phyloP scores from a whole-genome alignment of 2,329 filamentous ascomycete species.

The Arthrobotrys sinensis region DNA sequence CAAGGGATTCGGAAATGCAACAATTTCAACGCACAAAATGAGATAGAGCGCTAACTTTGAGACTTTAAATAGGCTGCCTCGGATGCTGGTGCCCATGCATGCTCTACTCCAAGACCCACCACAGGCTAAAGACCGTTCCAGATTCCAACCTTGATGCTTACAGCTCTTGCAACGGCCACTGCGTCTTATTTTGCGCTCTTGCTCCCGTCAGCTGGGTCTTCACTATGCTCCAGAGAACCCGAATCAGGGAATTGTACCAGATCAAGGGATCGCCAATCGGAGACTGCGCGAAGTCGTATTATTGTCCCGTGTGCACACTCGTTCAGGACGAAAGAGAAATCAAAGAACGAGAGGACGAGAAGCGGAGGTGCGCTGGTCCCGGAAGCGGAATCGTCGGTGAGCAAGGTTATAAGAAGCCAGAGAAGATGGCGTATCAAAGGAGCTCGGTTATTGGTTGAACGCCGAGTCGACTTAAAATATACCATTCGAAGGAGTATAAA shows the following conservation, averaged over 20 bases:
- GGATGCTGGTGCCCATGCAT: constrained; percentile 65
- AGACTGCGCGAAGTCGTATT: constrained; percentile 64
- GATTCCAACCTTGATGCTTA: constrained; percentile 64
- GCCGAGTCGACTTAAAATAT: neutral
- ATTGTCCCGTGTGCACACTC: constrained; percentile 63
- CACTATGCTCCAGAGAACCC: constrained; percentile 64
- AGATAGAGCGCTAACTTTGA: constrained; percentile 25
- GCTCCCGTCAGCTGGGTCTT: constrained; percentile 64
- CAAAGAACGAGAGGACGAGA: constrained; percentile 63
- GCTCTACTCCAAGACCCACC: constrained; percentile 65
- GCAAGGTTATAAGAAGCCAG: constrained; percentile 63
- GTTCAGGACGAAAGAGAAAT: constrained; percentile 65
- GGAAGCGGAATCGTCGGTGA: constrained; percentile 63
- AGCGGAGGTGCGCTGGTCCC: constrained; percentile 63
- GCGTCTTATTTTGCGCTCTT: constrained; percentile 63
- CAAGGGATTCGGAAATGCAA: constrained; percentile 19
- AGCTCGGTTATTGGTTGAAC: constrained; percentile 60
- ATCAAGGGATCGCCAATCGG: constrained; percentile 62
- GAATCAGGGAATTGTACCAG: constrained; percentile 64
- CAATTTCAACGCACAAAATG: constrained; percentile 37
- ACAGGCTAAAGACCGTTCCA: constrained; percentile 64
- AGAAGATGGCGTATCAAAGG: constrained; percentile 64
- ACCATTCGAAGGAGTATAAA: too few relatives aligned
- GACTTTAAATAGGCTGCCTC: constrained; percentile 61
- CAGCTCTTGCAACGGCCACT: constrained; percentile 63